Base-by-base conservation (phyloP, 805 yeast genomes). In the Lipomyces starkeyi region DNA sequence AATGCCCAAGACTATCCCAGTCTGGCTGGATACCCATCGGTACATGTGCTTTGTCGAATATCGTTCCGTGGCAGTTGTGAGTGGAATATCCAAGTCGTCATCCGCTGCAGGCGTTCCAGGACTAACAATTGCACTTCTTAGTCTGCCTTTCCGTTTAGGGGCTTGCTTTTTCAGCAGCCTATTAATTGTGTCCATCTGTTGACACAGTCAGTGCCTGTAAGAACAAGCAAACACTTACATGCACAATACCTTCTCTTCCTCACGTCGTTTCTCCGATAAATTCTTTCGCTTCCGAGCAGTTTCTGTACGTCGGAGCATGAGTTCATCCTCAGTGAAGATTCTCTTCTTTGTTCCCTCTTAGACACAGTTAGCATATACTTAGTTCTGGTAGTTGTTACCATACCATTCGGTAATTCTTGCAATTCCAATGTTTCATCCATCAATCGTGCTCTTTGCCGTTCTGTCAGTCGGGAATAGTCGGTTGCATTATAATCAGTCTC, bases 261-360 rank as follows among this genome's bases (percentile, higher is more conserved):
- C 98, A 54, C 91, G 80, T 71, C 89, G 87, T 79, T 89, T 89
- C 74, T 89, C 93, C 73, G 89, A 88, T 74, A 92, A 84, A 76
- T 94, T 93, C 77, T 90, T 91, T 72, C 99, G 84, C 78, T 93
- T 87, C 74, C 98, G 85, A 0, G 97, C 94, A 74, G 87, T 88
- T 77, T 94, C 99, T 0, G 96, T 91, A 70, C 93, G 87, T 58
- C 93, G 85, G 67, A 91, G 78, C 59, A 90, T 91, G 53, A 88
- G 84, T 79, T 93, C 97, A 77, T 94, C 97, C 66, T 89, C 97
- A 0, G 96, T 88, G 63, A 91, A 83, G 47, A 83, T 83, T 69
- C 85, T 85, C 76, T 86, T 87, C 68, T 83, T 82, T 22, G 74
- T 68, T 32, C 74, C 76, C 25, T 74, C 74, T 40, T 17, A 43